Conservation (phyloP, 2,329 filamentous ascomycete species). For the Aspergillus glaucus region DNA sequence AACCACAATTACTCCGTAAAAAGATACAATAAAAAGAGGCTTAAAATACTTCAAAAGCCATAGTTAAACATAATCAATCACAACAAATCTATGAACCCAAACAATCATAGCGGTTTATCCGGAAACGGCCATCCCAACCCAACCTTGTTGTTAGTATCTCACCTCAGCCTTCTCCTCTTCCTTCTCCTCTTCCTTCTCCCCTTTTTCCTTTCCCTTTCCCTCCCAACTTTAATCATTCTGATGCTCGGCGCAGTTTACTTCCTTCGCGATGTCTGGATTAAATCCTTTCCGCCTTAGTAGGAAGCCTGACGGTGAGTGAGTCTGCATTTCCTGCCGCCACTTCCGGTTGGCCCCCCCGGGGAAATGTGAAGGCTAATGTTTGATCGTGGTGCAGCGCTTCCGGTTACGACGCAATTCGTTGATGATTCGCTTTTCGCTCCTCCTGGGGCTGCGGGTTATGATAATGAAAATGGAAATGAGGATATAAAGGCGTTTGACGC, state of each 20-base stretch:
- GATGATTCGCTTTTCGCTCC: too few species aligned
- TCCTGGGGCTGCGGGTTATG: too few species aligned
- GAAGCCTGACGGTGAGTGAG: constrained; percentile 25
- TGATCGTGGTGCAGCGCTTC: too few species aligned
- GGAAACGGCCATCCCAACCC: background rate
- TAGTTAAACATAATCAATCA: background rate
- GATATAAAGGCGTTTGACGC: too few species aligned
- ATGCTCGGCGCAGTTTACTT: constrained; percentile 23
- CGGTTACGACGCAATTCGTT: too few species aligned
- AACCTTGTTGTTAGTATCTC: background rate
- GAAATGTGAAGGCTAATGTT: too few species aligned
- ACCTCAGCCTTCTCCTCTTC: constrained; percentile 2
- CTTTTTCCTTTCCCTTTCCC: constrained; percentile 12
- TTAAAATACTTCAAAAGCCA: too few species aligned
- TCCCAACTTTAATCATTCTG: constrained; percentile 13
- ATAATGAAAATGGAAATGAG: too few species aligned
- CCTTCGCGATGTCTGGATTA: constrained; percentile 40
- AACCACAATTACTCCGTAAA: too few species aligned
- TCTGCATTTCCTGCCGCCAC: constrained; percentile 3
- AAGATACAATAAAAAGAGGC: too few species aligned
- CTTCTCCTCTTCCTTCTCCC: constrained; percentile 4
- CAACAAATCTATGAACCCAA: background rate
- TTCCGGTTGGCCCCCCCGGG: background rate
- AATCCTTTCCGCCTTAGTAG: constrained; percentile 47
- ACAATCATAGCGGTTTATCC: background rate